Conservation (phyloP, 257 asterid genomes). For the Solanum clarkiae region DNA sequence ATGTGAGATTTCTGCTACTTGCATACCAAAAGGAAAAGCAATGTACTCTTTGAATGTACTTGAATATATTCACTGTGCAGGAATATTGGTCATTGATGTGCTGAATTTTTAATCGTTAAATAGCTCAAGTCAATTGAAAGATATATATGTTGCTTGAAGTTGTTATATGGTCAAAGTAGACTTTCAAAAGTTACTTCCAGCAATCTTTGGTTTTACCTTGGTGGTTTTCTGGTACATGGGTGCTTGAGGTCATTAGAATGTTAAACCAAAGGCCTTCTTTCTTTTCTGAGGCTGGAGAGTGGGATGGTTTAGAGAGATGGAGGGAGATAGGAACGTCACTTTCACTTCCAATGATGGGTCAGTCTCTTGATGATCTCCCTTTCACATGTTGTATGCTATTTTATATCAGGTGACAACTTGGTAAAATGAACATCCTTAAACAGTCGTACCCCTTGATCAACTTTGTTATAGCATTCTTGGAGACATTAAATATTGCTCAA, state of each 20-base stretch:
- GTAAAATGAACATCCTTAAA: background rate
- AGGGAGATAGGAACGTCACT: background rate
- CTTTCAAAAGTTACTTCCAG: background rate
- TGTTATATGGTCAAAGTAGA: background rate
- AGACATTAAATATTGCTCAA: background rate
- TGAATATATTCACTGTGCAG: background rate
- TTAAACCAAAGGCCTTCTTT: background rate
- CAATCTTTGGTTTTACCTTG: background rate
- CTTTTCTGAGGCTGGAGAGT: background rate
- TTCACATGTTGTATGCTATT: background rate
- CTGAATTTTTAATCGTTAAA: background rate
- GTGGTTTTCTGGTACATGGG: background rate
- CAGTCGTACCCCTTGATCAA: background rate
- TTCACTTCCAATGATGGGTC: background rate
- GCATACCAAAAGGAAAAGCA: background rate
- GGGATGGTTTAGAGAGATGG: background rate
- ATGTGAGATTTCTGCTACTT: background rate
- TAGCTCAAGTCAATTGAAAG: background rate
- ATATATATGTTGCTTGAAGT: background rate
- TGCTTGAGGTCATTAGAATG: background rate
- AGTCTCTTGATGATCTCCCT: background rate
- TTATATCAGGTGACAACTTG: background rate
- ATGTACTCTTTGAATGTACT: background rate
- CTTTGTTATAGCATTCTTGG: background rate
- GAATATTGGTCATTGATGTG: background rate